phyloP scores from a whole-genome alignment of 1,139 yeast genomes.

The Kazachstania sp. region DNA sequence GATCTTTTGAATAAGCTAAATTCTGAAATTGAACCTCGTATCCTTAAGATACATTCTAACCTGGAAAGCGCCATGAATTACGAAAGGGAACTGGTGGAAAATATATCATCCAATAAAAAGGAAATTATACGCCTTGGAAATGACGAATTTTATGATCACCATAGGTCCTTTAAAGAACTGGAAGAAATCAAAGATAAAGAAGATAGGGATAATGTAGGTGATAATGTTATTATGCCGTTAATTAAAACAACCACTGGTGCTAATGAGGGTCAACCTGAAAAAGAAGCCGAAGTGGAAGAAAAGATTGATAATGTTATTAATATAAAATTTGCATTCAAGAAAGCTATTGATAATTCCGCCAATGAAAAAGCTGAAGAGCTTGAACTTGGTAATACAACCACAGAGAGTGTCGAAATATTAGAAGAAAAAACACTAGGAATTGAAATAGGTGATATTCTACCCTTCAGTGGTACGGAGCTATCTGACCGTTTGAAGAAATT shows the following conservation, averaged over 20 bases:
- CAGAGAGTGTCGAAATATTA: not conserved
- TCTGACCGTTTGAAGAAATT: conserved; percentile 11
- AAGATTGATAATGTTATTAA: not conserved
- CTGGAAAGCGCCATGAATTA: conserved; percentile 19
- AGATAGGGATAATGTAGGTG: conserved; percentile 16
- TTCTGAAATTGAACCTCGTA: conserved; percentile 16
- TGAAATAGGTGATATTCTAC: conserved; percentile 3
- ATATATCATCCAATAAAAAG: conserved; percentile 18
- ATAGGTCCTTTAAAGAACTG: conserved; percentile 18
- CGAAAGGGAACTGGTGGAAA: conserved; percentile 12
- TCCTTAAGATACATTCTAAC: conserved; percentile 19
- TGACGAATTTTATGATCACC: conserved; percentile 25
- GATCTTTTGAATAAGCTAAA: conserved; percentile 17
- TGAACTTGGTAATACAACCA: not conserved
- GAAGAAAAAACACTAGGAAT: not conserved
- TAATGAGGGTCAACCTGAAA: not conserved
- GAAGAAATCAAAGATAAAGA: conserved; percentile 19
- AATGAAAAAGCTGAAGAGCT: conserved; percentile 1
- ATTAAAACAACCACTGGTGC: not conserved
- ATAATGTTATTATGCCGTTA: not conserved
- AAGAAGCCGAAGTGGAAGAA: not conserved
- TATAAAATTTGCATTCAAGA: conserved; percentile 10
- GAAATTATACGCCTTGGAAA: conserved; percentile 19
- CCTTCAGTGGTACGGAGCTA: conserved; percentile 14
- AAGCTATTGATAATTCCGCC: conserved; percentile 15